Percentiles rank a stretch among this genome's conserved stretches.
Evolutionary conservation across 2,329 filamentous ascomycete genomes (phyloP).

Genomic region (Pezicula neosporulosa): DNA sequence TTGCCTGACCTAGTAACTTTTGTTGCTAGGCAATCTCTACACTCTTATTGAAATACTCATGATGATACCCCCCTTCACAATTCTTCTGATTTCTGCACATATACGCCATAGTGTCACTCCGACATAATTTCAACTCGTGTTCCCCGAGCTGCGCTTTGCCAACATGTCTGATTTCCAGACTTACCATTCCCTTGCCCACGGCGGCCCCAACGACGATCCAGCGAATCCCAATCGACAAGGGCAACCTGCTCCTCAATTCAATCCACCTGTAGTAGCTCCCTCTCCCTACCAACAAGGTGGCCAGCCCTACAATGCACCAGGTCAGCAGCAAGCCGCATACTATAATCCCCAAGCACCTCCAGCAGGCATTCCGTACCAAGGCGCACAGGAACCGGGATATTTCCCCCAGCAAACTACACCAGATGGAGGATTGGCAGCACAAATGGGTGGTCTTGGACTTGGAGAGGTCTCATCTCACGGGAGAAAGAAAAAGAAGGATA

Average conservation of each 20-base stretch:
- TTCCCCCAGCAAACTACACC: constrained; percentile 30
- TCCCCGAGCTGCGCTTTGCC: background rate
- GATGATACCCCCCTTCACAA: too few relatives aligned
- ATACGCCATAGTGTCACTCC: background rate
- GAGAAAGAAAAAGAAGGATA: constrained; percentile 86
- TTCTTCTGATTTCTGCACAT: background rate
- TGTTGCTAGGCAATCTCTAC: too few relatives aligned
- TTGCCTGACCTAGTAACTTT: too few relatives aligned
- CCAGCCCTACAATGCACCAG: constrained; percentile 13
- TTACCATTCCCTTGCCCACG: constrained; percentile 55
- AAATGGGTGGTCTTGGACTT: constrained; percentile 76
- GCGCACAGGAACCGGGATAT: constrained; percentile 24
- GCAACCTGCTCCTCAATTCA: constrained; percentile 53
- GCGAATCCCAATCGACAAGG: constrained; percentile 47
- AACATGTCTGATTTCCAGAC: constrained; percentile 53
- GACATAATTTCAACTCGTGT: background rate
- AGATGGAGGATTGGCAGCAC: constrained; percentile 57
- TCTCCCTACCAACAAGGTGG: constrained; percentile 42
- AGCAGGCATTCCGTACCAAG: constrained; percentile 24
- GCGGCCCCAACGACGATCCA: constrained; percentile 50
- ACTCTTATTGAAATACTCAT: too few relatives aligned
- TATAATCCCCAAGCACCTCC: constrained; percentile 17
- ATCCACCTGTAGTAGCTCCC: constrained; percentile 47
- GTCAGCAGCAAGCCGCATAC: constrained; percentile 19
- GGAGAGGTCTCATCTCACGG: constrained; percentile 43